Base-by-base conservation (phyloP, 2,329 filamentous ascomycete species). In the Mycosphaerella sp. region DNA sequence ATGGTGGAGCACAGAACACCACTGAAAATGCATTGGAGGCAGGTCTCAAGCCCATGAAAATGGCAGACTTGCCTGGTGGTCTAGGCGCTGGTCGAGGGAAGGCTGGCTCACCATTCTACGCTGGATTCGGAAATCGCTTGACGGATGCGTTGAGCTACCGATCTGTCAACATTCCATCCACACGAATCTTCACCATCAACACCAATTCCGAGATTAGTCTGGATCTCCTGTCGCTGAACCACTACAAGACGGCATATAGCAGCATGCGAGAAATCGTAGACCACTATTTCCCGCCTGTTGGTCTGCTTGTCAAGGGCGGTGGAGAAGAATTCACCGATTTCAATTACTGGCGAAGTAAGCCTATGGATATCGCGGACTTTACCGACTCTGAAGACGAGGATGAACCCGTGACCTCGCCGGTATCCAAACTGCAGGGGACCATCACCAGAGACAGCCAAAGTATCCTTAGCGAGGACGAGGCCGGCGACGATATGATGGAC, bases 281-380 rank as follows among this genome's bases (percentile, higher is more conserved):
- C 67, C 93, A 98, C 70, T 97, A 95, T 73, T 98, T 98, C 69
- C 93, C 93, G 6, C 89, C 94, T 1, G 85, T 95, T 10, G 88
- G 85, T 57, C 84, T 90, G 21, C 77, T 98, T 27, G 84, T 96
- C 14, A 89, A 87, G 62, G 86, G 87, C 40, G 91, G 90, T 16
- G 91, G 90, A 10, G 93, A 97, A 67, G 86, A 95, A 51, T 98
- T 87, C 65, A 98, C 93, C 0, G 93, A 98, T 67, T 98, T 98
- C 71, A 91, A 84, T 51, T 98, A 95, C 72, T 98, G 93, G 93
- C 80, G 94, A 56, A 86, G 95, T 56, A 78, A 79, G 42, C 88
- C 89, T 2, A 77, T 91, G 13, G 89, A 95, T 44, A 72, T 96
- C 21, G 87, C 89, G 37, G 87, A 95, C 48, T 97, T 97, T 62